phyloP scores from a whole-genome alignment of 345 rosid species.

The Raphanus sativus region DNA sequence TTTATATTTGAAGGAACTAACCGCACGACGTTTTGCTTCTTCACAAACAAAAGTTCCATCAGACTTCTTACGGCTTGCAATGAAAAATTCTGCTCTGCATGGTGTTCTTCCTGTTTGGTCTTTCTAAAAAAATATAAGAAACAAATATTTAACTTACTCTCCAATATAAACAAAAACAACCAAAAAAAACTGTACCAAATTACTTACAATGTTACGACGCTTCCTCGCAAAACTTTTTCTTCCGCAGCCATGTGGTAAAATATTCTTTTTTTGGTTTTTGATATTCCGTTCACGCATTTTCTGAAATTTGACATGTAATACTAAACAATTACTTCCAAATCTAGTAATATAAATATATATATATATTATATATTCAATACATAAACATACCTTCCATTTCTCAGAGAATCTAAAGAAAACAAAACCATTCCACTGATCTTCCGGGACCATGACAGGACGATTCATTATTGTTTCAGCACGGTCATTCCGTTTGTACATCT shows the following conservation, averaged over 20 bases:
- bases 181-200: too few relatives aligned
- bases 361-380: not conserved
- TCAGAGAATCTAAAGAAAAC: not conserved
- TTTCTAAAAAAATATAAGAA: not conserved
- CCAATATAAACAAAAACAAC: too few relatives aligned
- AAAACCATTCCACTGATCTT: not conserved
- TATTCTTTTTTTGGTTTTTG: not conserved
- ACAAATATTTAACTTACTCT: not conserved
- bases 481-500: not conserved
- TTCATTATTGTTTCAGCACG: not conserved
- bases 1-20: not conserved
- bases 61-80: not conserved
- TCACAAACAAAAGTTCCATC: not conserved
- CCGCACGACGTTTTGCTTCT: not conserved
- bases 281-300: not conserved
- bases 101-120: not conserved
- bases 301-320: not conserved
- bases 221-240: not conserved
- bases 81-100: not conserved
- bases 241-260: not conserved
- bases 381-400: not conserved
- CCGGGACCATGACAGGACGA: not conserved
- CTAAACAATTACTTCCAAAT: not conserved
- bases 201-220: not conserved
- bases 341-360: too few relatives aligned